These are phyloP conservation scores for Diplodia mutila DNA, from an alignment of 2,329 filamentous ascomycete genomes.

Conservation along the genomic window DNA sequence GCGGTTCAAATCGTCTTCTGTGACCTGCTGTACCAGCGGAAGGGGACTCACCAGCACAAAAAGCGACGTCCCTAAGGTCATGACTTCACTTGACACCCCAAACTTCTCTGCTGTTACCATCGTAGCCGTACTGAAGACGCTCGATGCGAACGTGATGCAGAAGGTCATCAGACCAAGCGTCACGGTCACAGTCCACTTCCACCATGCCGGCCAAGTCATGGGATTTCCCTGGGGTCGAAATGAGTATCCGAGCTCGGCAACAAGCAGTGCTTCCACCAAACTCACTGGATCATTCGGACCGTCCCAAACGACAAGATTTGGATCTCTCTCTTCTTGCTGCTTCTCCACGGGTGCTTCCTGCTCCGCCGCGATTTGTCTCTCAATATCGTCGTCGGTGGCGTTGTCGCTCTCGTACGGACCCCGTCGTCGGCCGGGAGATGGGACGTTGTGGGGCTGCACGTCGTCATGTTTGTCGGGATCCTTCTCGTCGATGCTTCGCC, in stretches of 20 bases:
- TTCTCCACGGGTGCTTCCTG: neutral
- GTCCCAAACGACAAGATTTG: conserved; percentile 20
- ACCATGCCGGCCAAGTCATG: conserved; percentile 32
- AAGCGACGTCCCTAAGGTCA: conserved; percentile 51
- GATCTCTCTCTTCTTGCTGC: conserved; percentile 12
- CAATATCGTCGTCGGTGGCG: conserved; percentile 15
- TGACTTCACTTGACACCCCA: conserved; percentile 49
- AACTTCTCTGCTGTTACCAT: conserved; percentile 46
- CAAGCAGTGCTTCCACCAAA: too few relatives aligned
- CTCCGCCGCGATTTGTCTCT: conserved; percentile 6
- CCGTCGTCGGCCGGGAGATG: neutral
- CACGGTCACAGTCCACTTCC: conserved; percentile 51
- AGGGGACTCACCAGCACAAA: conserved; percentile 44
- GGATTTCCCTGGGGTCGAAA: conserved; percentile 32
- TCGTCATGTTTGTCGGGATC: neutral
- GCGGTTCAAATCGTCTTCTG: too few relatives aligned
- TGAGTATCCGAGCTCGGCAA: too few relatives aligned
- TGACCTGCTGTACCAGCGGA: too few relatives aligned
- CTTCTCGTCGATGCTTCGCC: conserved; percentile 15
- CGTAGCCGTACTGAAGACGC: conserved; percentile 52
- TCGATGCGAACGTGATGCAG: conserved; percentile 53
- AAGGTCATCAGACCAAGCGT: conserved; percentile 50
- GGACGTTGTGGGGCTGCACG: neutral
- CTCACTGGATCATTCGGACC: conserved; percentile 28
- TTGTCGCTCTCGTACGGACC: neutral